These are phyloP conservation scores for Tylopilus plumbeoviolaceoides DNA, from an alignment of 768 basidiomycete genomes.

Conservation along the genomic window DNA sequence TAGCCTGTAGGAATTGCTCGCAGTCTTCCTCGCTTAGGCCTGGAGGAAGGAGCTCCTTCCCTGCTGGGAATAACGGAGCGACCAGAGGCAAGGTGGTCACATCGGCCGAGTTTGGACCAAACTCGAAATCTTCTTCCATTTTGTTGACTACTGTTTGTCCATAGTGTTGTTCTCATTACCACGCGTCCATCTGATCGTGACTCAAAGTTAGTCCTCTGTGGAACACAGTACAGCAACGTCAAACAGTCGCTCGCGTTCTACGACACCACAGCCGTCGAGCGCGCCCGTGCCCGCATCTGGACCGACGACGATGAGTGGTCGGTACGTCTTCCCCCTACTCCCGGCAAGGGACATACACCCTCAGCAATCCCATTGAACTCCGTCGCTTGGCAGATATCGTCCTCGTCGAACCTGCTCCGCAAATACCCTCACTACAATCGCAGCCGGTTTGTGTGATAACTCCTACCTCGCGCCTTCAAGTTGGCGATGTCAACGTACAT, in stretches of 20 bases:
- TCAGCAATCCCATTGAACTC: constrained; percentile 92
- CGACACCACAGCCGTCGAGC: constrained; percentile 46
- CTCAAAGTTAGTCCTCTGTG: too few species aligned
- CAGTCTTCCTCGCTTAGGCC: constrained; percentile 82
- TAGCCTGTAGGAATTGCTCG: constrained; percentile 55
- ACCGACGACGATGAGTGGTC: constrained; percentile 91
- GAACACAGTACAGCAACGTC: too few species aligned
- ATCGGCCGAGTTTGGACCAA: constrained; percentile 7
- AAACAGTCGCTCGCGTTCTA: constrained; percentile 78
- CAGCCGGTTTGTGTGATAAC: constrained; percentile 86
- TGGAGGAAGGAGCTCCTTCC: constrained; percentile 83
- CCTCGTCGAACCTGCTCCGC: constrained; percentile 92
- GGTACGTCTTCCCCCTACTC: constrained; percentile 55
- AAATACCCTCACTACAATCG: constrained; percentile 89
- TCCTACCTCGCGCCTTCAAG: constrained; percentile 85
- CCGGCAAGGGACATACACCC: constrained; percentile 59
- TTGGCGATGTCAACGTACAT: constrained; percentile 82
- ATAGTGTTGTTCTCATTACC: too few species aligned
- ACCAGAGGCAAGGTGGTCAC: constrained; percentile 36
- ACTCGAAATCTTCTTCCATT: constrained; percentile 5
- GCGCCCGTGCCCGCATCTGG: constrained; percentile 68
- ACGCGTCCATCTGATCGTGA: too few species aligned
- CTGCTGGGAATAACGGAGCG: constrained; percentile 77
- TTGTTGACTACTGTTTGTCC: constrained; percentile 22
- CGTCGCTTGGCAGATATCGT: constrained; percentile 94